Base-by-base conservation (phyloP, 2,329 filamentous ascomycete genomes). In the Dothiorella sarmentorum region DNA sequence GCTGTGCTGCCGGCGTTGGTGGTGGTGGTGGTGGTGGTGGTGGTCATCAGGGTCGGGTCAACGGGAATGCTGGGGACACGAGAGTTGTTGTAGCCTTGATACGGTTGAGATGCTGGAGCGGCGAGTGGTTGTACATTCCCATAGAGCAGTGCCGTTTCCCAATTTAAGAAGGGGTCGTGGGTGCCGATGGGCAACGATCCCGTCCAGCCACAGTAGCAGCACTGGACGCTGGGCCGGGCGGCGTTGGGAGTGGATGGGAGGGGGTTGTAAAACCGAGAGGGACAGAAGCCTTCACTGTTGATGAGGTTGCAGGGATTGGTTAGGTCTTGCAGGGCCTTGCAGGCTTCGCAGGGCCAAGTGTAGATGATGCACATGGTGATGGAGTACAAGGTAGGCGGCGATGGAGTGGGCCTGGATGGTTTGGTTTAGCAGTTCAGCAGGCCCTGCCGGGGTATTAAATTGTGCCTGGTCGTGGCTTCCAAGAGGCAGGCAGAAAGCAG, bases 351-450 rank as follows among this genome's bases (percentile, higher is more conserved):
- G 40, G 29, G 22, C 40, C 53, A 56, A 20, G 22, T 40, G 40
- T 56, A 56, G 6, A 42, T 45, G 20, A 27, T 56, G 27, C 40
- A 56, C 40, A 56, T 56, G 27, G 40, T 26, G 26, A 7, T 20
- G 5, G 17, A 24, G 3, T 33, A 26, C 6, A 17, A 31, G 9
- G 4, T 10, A 17, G 40, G 22, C 17, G 22, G n/a, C 26, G 40
- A 24, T 35, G 40, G 22, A n/a, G 13, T 5, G 20, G n/a, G 51
- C 6, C 20, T 24, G 10, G 15, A 20, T 18, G 40, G n/a, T n/a
- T n/a, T n/a, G n/a, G n/a, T n/a, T n/a, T n/a, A n/a, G n/a, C n/a
- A n/a, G n/a, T n/a, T n/a, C n/a, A n/a, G 26, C 10, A 42, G 37
- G 11, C n/a, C n/a, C n/a, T n/a, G 18, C 26, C 17, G 11, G 7